Conservation (phyloP, 2,329 filamentous ascomycete genomes). For the Curvularia sp. region DNA sequence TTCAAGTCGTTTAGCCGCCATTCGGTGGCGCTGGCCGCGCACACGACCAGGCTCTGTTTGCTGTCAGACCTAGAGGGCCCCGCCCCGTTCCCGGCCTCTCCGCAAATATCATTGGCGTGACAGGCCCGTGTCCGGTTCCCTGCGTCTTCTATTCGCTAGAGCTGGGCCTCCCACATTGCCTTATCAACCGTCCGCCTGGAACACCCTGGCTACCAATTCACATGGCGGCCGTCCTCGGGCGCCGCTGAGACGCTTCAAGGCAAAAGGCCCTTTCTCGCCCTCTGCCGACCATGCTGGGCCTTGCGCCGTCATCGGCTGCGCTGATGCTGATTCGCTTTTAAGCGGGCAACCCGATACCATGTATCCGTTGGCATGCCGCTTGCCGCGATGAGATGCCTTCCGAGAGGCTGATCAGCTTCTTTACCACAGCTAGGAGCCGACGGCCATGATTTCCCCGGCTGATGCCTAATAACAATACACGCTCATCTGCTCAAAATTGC, state of each 20-base stretch:
- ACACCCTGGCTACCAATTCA: conserved; percentile 40
- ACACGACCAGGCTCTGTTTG: conserved; percentile 14
- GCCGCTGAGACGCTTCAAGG: conserved; percentile 35
- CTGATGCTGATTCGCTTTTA: conserved; percentile 38
- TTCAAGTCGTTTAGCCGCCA: conserved; percentile 16
- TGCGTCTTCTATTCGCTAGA: conserved; percentile 29
- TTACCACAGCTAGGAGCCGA: conserved; percentile 41
- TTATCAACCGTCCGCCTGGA: conserved; percentile 42
- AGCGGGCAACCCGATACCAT: conserved; percentile 39
- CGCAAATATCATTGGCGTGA: conserved; percentile 23
- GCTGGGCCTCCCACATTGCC: conserved; percentile 25
- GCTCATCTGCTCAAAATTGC: conserved; percentile 29
- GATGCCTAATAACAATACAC: conserved; percentile 37
- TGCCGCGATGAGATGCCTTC: conserved; percentile 36
- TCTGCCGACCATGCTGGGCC: conserved; percentile 31
- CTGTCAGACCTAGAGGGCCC: conserved; percentile 15
- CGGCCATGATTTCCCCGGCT: conserved; percentile 38
- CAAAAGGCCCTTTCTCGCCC: conserved; percentile 32
- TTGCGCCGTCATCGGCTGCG: conserved; percentile 27
- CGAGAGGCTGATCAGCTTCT: conserved; percentile 36
- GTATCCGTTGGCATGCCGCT: conserved; percentile 45
- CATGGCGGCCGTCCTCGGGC: conserved; percentile 40
- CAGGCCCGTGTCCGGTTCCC: conserved; percentile 18
- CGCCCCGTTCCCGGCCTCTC: conserved; percentile 18
- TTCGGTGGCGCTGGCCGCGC: conserved; percentile 8